Evolutionary conservation across 441 rosid species (phyloP).

Genomic region (Euphorbia schlechtendalii): DNA sequence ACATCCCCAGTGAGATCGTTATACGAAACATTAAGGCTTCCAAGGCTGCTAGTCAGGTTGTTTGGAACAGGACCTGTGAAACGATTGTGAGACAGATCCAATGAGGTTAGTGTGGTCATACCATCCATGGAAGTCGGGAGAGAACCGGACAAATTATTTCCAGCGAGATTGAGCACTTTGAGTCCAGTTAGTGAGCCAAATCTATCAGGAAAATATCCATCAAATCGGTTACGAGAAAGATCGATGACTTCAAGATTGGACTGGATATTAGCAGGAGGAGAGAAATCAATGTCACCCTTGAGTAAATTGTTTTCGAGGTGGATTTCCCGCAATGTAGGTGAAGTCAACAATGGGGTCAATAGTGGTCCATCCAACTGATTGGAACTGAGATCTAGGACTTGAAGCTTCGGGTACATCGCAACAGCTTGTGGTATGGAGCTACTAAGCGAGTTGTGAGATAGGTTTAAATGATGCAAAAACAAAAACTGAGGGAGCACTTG

Average conservation of each 20-base stretch:
- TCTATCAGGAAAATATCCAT: constrained; percentile 63
- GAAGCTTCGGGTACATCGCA: constrained; percentile 66
- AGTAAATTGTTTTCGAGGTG: constrained; percentile 63
- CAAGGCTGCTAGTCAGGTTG: constrained; percentile 55
- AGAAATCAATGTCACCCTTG: constrained; percentile 49
- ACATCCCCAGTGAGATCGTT: constrained; percentile 88
- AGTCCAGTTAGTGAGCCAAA: constrained; percentile 61
- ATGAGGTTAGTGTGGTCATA: constrained; percentile 52
- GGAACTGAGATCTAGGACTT: constrained; percentile 77
- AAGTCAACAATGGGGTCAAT: constrained; percentile 49
- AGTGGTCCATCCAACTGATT: constrained; percentile 69
- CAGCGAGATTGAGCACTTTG: constrained; percentile 67
- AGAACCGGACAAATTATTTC: constrained; percentile 79
- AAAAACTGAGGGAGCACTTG: constrained; percentile 72
- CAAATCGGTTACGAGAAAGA: constrained; percentile 68
- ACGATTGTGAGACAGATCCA: constrained; percentile 77
- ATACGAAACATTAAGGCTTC: constrained; percentile 67
- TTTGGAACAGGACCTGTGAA: constrained; percentile 73
- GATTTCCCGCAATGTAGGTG: constrained; percentile 68
- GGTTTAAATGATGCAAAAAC: constrained; percentile 81
- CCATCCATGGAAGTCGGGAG: constrained; percentile 69
- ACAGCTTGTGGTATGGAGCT: constrained; percentile 59
- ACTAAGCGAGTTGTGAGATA: constrained; percentile 70
- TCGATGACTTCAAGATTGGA: constrained; percentile 62
- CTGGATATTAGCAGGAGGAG: constrained; percentile 34